phyloP scores from a whole-genome alignment of 1,139 yeast genomes.

The Lodderomyces elongisporus region DNA sequence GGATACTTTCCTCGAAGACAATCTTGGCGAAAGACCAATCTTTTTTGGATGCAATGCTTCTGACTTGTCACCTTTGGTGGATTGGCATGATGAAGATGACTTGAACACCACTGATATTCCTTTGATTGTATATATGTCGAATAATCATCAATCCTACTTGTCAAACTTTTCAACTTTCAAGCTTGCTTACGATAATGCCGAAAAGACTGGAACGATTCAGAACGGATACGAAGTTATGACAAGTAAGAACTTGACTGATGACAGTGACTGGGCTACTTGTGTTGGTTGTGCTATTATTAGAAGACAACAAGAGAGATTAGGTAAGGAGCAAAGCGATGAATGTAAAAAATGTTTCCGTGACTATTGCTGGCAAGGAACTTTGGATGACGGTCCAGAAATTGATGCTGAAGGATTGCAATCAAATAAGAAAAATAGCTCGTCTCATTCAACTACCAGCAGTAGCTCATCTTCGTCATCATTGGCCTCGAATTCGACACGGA shows the following conservation, averaged over 20 bases:
- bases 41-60: conserved; percentile 40
- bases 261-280: conserved; percentile 37
- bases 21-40: conserved; percentile 27
- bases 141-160: conserved; percentile 23
- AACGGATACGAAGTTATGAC: conserved; percentile 39
- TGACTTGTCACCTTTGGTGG: conserved; percentile 23
- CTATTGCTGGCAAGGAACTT: conserved; percentile 38
- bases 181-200: conserved; percentile 34
- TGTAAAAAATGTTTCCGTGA: conserved; percentile 34
- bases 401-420: background rate
- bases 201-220: conserved; percentile 24
- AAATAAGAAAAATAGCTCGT: background rate
- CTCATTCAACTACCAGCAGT: background rate
- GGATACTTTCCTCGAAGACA: conserved; percentile 23
- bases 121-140: conserved; percentile 36
- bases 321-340: conserved; percentile 33
- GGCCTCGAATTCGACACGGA: background rate
- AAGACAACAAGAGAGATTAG: conserved; percentile 38
- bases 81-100: conserved; percentile 21
- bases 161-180: conserved; percentile 38
- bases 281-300: conserved; percentile 45
- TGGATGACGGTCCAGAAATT: conserved; percentile 14
- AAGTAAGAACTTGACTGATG: conserved; percentile 30
- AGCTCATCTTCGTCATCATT: background rate
- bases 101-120: conserved; percentile 34